Conservation (phyloP, 2,329 filamentous ascomycete genomes). For the Fusarium fujikuroi region DNA sequence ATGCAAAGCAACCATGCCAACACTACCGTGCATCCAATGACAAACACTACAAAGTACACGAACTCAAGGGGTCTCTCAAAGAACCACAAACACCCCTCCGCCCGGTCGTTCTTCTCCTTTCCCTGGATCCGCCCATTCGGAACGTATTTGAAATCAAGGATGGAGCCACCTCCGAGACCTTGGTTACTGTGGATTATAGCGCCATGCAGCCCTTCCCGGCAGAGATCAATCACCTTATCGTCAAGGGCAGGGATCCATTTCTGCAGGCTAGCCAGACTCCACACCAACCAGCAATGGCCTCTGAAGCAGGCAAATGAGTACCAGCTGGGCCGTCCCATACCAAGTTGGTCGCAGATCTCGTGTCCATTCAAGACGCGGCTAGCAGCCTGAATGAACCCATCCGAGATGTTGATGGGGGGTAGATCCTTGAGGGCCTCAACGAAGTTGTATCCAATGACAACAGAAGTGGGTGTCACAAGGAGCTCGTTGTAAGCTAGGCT, state of each 20-base stretch:
- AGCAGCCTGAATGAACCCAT: conserved; percentile 30
- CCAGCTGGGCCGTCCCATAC: conserved; percentile 47
- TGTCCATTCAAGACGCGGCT: conserved; percentile 54
- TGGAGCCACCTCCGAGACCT: conserved; percentile 44
- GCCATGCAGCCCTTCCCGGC: conserved; percentile 41
- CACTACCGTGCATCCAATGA: conserved; percentile 19
- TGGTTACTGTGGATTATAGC: conserved; percentile 44
- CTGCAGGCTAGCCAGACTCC: conserved; percentile 43
- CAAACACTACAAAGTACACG: conserved; percentile 41
- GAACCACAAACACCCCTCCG: conserved; percentile 15
- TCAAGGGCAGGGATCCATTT: conserved; percentile 41
- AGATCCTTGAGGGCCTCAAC: conserved; percentile 51
- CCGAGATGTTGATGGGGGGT: conserved; percentile 50
- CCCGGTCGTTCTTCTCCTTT: conserved; percentile 37
- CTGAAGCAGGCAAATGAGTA: conserved; percentile 46
- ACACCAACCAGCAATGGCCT: conserved; percentile 49
- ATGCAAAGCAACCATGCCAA: not conserved
- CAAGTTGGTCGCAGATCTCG: conserved; percentile 50
- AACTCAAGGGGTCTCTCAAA: conserved; percentile 41
- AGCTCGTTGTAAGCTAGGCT: conserved; percentile 50
- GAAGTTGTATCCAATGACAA: conserved; percentile 52
- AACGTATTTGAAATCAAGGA: conserved; percentile 50
- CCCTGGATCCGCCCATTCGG: conserved; percentile 38
- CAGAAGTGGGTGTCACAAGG: conserved; percentile 48
- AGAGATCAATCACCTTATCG: conserved; percentile 37